Evolutionary conservation across 192 early-diverging fungal genomes (phyloP).

Genomic region (Phlyctochytrium arcticum): DNA sequence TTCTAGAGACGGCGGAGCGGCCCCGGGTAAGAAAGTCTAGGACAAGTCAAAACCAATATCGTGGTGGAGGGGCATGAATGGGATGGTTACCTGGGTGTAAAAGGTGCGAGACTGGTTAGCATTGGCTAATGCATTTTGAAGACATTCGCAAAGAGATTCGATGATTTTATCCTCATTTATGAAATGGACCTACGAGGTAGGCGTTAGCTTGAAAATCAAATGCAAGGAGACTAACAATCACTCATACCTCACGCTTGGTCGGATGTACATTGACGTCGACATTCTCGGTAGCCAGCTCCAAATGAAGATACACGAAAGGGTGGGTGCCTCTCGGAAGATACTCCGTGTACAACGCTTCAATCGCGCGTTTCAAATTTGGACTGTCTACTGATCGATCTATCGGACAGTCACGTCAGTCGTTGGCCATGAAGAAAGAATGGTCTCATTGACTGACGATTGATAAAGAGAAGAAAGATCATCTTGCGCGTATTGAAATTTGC

Average conservation of each 20-base stretch:
- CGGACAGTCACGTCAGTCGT: no score
- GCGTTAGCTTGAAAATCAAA: no score
- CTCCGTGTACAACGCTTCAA: slow-evolving; percentile 76
- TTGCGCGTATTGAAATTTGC: slow-evolving; percentile 86
- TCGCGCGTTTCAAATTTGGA: slow-evolving; percentile 68
- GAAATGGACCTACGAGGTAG: slow-evolving; percentile 68
- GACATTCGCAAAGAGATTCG: slow-evolving; percentile 58
- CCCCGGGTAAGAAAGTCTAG: not conserved
- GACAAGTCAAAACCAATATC: not conserved
- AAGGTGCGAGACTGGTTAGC: slow-evolving; percentile 74
- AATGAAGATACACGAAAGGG: slow-evolving; percentile 86
- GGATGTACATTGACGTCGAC: slow-evolving; percentile 99
- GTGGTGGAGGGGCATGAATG: not conserved
- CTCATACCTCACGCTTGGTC: slow-evolving; percentile 77
- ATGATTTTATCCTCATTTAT: slow-evolving; percentile 86
- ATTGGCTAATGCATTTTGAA: slow-evolving; percentile 64
- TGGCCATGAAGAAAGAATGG: no score
- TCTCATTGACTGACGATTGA: slow-evolving; percentile 70
- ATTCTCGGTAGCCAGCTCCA: slow-evolving; percentile 82
- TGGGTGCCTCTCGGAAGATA: slow-evolving; percentile 83
- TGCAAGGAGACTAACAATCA: no score
- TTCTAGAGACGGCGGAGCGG: not conserved
- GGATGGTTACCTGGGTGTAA: slow-evolving; percentile 56
- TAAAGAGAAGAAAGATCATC: slow-evolving; percentile 84
- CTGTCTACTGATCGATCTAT: slow-evolving; percentile 83